phyloP scores from a whole-genome alignment of 345 rosid species.

The Mangifera indica region DNA sequence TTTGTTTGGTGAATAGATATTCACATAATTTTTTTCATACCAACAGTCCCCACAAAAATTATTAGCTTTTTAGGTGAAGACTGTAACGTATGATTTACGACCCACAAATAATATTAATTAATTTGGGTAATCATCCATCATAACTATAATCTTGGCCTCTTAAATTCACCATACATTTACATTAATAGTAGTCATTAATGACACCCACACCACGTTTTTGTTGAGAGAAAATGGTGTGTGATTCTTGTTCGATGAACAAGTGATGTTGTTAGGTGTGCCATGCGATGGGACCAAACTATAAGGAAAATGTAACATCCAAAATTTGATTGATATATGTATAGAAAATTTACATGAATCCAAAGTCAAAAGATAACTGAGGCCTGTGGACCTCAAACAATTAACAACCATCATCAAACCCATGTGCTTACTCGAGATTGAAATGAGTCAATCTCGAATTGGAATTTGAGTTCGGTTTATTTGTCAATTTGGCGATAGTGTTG shows the following conservation, averaged over 20 bases:
- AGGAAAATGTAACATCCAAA: constrained; percentile 24
- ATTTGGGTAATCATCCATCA: not conserved
- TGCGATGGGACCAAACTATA: constrained; percentile 21
- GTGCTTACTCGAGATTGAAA: too few relatives aligned
- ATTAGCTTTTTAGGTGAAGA: not conserved
- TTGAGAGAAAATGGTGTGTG: not conserved
- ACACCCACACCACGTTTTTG: constrained; percentile 7
- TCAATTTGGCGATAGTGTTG: too few relatives aligned
- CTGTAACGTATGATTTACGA: not conserved
- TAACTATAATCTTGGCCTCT: not conserved
- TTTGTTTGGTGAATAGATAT: too few relatives aligned
- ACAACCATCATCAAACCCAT: too few relatives aligned
- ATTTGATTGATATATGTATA: too few relatives aligned
- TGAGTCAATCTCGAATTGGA: too few relatives aligned
- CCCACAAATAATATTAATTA: not conserved
- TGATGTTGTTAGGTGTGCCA: constrained; percentile 24
- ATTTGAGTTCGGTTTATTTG: too few relatives aligned
- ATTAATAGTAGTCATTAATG: too few relatives aligned
- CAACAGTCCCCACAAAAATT: not conserved
- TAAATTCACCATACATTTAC: not conserved
- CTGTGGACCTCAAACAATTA: too few relatives aligned
- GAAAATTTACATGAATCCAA: not conserved
- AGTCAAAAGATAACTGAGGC: not conserved
- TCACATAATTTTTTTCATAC: too few relatives aligned
- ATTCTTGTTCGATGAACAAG: constrained; percentile 9